Base-by-base conservation (phyloP, 2,329 filamentous ascomycete species). In the Pseudomassariella vexata region DNA sequence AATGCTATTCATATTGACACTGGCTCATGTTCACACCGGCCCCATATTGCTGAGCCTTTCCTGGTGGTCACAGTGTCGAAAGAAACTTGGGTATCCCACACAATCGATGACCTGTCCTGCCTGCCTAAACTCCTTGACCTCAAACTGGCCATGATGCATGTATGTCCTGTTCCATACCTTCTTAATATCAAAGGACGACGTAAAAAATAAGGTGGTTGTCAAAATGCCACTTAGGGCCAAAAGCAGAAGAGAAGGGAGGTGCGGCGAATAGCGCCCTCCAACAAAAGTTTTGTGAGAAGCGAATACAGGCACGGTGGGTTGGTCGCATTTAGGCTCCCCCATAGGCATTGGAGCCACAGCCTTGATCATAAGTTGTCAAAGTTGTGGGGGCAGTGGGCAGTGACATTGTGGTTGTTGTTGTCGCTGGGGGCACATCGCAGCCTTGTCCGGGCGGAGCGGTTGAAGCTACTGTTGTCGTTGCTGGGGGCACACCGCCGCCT, bases 171-270 rank as follows among this genome's bases (percentile, higher is more conserved):
- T 23, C 36, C 36, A 33, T 41, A 35, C n/a, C n/a, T 35, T 28
- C 35, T 36, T 17, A 23, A 36, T 39, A 35, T 30, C 24, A 34
- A 34, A 23, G 11, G 24, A 38, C 31, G 27, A 31, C 33, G 34
- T n/a, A n/a, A n/a, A n/a, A n/a, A 37, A 34, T 39, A 36, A 35
- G 19, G 30, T 38, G 28, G 38, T 35, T 25, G 30, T 43, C 32
- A 36, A 44, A 54, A 53, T 50, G 49, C 51, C 49, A n/a, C 27
- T 35, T 39, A 27, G 37, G 49, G 48, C 48, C 44, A 46, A 30
- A 39, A 34, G 41, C 50, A 44, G 26, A 42, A 36, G 43, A 51
- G 47, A 53, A 52, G 37, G 34, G 45, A 52, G 49, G 28, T 34
- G 36, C 19, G 29, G 34, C 30, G 32, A 40, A 22, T 19, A 19